Base-by-base conservation (phyloP, 176 grass and related monocot genomes). In the Panicum miliaceum region DNA sequence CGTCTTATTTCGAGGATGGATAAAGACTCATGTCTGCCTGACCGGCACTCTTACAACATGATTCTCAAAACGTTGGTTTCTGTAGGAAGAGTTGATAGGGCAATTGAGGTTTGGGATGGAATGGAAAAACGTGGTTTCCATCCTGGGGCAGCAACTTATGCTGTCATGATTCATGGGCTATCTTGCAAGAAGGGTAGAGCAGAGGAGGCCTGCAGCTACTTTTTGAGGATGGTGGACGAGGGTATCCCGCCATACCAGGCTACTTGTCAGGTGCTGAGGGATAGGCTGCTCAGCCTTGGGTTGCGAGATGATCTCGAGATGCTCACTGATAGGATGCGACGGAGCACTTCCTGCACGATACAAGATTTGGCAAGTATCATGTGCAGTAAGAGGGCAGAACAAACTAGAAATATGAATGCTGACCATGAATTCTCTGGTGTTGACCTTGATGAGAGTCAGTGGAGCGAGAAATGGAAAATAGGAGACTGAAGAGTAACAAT, bases 181-280 rank as follows among this genome's bases (percentile, higher is more conserved):
- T 90, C 87, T 88, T 90, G 87, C 85, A 99, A 94, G 75, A 99
- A 90, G 68, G 93, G 89, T 38, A 89, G 71, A 60, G 83, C 84
- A 80, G 91, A 95, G 84, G 89, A 94, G 65, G 91, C 91, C 45
- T 99, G 90, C 86, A 48, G 25, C 23, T 99, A 96, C 64, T 99
- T 99, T 71, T 80, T 96, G 88, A 90, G 75, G 75, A 96, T 99
- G 96, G 91, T 96, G 19, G 89, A 92, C 84, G 89, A 96, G 23
- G 93, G 96, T 32, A 92, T 96, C 79, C 93, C 96, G 16, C 96
- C 93, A 86, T 99, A 96, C 66, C 81, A 73, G 32, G 84, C 76
- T 46, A 99, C 96, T 56, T 99, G 91, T 84, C 71, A 88, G 77
- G 80, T 96, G 54, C 53, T 99, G 50, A 96, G 91, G 69, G 87